Evolutionary conservation across 2,329 filamentous ascomycete genomes (phyloP), one percentile per base, ranked within the genome.

Genomic region (Alternaria arbusti): DNA sequence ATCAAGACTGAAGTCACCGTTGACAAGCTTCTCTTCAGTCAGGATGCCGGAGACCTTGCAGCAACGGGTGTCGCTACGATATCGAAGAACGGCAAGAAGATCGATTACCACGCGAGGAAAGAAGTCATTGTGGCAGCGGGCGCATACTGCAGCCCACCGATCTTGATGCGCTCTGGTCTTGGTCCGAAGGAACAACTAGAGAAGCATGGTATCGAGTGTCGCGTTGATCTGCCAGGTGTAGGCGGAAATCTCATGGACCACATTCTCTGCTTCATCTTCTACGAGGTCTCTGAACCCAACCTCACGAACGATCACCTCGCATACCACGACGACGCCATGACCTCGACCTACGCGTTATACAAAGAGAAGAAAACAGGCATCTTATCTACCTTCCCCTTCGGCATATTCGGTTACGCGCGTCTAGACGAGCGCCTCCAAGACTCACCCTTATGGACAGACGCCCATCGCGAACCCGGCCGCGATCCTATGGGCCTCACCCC

Each of bases 201-300:
- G 12, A 81, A 82, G 45, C 84, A 86, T 68, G 79, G 80, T 2
- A 90, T 91, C 67, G 72, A 82, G 4, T 79, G 85, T 1, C 64
- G 87, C 11, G 80, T 85, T 7, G 82, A 90, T 64, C 85, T 88
- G 0, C 85, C 86, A 0, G 87, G 89, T 25, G 88, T 91, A 1
- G 89, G 89, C 1, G 84, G 84, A 62, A 89, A 91, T 74, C 82
- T 91, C 2, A 83, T 88, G 58, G 89, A 91, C 71, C 88, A 90
- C 51, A 84, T 85, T n/a, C 68, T 78, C 54, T 71, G 68, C 55
- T 88, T 89, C 73, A 85, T 87, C 57, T 90, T 87, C 74, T 90
- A 90, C 73, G 85, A 89, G 76, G 85, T 86, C 40, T 66, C 80
- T 0, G 85, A 90, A 68, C 89, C 87, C 71, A 75, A 20, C 78